Evolutionary conservation across 2,329 filamentous ascomycete genomes (phyloP), one percentile per base, ranked within the genome.

Genomic region (Apiospora pterosperma): DNA sequence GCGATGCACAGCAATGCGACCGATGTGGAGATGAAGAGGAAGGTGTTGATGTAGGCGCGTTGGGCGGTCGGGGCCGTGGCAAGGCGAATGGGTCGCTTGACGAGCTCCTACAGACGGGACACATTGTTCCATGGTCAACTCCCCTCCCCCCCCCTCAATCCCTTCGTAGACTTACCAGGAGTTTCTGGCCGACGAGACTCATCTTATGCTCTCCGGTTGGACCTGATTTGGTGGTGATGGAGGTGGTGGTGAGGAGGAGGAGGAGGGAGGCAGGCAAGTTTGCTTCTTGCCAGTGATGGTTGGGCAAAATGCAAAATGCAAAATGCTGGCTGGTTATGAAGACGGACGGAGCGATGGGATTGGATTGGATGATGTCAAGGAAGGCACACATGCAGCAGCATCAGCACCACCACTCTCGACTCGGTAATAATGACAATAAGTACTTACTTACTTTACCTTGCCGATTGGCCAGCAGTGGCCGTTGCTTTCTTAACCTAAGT

Each of bases 1-100:
- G 85, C 83, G 11, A 85, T 69, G 19, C 77, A 76, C 28, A 86
- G 76, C 63, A 88, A 76, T 8, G 79, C 73, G 2, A 77, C 67
- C 2, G 81, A 82, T 4, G 78, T 75, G 12, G 76, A 75, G 5
- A 78, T 70, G 23, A 86, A 76, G 23, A 88, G 76, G 19, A 78
- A 72, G 2, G 79, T 77, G 66, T 82, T 82, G 52, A 88, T 73
- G 64, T 84, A 77, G 1, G 79, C 79, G 66, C 82, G 79, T 70
- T 83, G 82, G n/a, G 82, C 81, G 10, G 79, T 76, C 67, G 82
- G 81, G 64, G 85, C 86, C 42, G 84, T 85, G 21, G 79, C 76
- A 34, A 76, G 76, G 65, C 68, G 73, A 67, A 77, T 77, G 8
- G 75, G 70, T 12, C 67, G 66, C 59, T 71, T 74, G 34, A 73